Evolutionary conservation across 1,284 basidiomycete genomes (phyloP).

Genomic region (Caloboletus inedulis): DNA sequence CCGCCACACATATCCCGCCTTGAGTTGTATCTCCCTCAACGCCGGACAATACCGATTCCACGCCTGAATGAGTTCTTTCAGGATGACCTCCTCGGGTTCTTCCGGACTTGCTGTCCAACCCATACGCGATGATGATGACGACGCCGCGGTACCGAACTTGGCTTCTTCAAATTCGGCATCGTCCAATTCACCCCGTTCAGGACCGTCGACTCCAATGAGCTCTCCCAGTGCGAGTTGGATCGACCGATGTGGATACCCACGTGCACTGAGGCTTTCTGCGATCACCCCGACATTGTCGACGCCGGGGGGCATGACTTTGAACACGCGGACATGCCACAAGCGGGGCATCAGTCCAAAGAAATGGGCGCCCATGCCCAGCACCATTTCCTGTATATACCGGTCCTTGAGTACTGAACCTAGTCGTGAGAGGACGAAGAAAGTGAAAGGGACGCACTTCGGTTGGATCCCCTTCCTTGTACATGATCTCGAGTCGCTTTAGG

Average conservation of each 20-base stretch:
- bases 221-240: constrained; percentile 13
- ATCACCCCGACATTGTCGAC: constrained; percentile 4
- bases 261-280: constrained; percentile 12
- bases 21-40: constrained; percentile 28
- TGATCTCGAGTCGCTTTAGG: constrained; percentile 25
- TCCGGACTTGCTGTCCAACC: constrained; percentile 1
- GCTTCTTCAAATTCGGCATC: constrained; percentile 24
- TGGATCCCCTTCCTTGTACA: constrained; percentile 32
- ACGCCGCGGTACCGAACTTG: neutral
- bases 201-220: constrained; percentile 9
- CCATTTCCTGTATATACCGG: constrained; percentile 17
- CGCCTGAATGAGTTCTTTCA: constrained; percentile 28
- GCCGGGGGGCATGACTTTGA: constrained; percentile 22
- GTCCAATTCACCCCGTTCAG: constrained; percentile 19
- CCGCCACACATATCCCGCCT: constrained; percentile 31
- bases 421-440: neutral
- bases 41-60: constrained; percentile 31
- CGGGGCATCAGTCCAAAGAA: constrained; percentile 30
- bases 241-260: constrained; percentile 13
- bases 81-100: constrained; percentile 12
- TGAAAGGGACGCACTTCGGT: constrained; percentile 20
- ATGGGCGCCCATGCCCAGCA: constrained; percentile 33
- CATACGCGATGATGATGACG: neutral
- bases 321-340: constrained; percentile 27
- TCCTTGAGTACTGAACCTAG: neutral